Evolutionary conservation across 2,329 filamentous ascomycete species (phyloP).

Genomic region (Clonostachys rhizophaga): DNA sequence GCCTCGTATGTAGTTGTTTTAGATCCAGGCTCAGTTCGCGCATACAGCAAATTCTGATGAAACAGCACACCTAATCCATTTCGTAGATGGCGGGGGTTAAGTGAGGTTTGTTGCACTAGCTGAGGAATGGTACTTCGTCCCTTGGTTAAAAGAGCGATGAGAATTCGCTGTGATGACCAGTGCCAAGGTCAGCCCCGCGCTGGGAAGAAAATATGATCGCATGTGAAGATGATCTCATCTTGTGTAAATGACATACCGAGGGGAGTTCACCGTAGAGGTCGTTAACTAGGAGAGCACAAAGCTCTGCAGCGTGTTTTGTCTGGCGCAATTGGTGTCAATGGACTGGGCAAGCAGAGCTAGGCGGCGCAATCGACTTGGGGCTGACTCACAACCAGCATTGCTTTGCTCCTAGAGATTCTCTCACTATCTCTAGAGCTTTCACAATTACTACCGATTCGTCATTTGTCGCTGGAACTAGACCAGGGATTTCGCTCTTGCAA

Average conservation of each 20-base stretch:
- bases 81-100: conserved; percentile 71
- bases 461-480: conserved; percentile 35
- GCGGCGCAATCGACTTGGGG: not conserved
- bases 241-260: conserved; percentile 56
- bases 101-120: conserved; percentile 66
- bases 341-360: conserved; percentile 3
- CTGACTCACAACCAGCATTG: conserved; percentile 47
- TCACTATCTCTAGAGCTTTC: conserved; percentile 74
- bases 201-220: not conserved
- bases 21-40: conserved; percentile 58
- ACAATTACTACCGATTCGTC: conserved; percentile 64
- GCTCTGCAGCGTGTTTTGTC: conserved; percentile 76
- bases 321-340: conserved; percentile 22
- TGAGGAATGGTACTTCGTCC: conserved; percentile 71
- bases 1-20: conserved; percentile 76
- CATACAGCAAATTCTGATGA: conserved; percentile 79
- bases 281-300: conserved; percentile 84
- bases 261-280: conserved; percentile 90
- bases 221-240: not conserved
- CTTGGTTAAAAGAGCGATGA: conserved; percentile 70
- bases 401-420: conserved; percentile 71
- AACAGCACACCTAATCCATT: conserved; percentile 80
- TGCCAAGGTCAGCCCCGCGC: conserved; percentile 18
- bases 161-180: conserved; percentile 64
- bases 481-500: too few species aligned